Conservation (phyloP, 768 basidiomycete genomes). For the Amanita pallidorosea region DNA sequence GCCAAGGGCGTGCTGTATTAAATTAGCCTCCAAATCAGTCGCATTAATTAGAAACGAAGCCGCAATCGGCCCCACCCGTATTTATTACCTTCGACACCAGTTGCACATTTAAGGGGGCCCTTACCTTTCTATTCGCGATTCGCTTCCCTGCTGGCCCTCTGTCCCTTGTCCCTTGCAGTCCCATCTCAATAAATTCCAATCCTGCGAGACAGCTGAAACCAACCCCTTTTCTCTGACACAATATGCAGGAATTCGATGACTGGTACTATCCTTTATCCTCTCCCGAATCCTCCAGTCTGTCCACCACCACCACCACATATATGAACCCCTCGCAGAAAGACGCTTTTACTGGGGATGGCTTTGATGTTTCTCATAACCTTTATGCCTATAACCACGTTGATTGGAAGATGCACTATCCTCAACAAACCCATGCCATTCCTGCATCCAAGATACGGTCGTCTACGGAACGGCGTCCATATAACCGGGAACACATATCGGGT, state of each 20-base stretch:
- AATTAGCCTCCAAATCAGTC: conserved; percentile 21
- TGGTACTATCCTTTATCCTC: not conserved
- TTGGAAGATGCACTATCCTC: not conserved
- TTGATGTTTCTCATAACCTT: not conserved
- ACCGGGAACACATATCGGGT: not conserved
- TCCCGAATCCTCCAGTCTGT: not conserved
- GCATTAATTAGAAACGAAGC: conserved; percentile 17
- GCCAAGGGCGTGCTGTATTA: conserved; percentile 9
- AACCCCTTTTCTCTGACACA: not conserved
- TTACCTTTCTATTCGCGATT: conserved; percentile 1
- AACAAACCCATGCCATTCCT: not conserved
- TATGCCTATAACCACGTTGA: not conserved
- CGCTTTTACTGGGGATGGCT: not conserved
- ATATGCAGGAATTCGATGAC: conserved; percentile 2
- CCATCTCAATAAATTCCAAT: not conserved
- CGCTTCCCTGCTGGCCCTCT: conserved; percentile 1
- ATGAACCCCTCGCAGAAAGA: not conserved
- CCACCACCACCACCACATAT: not conserved
- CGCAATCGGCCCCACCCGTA: conserved; percentile 13
- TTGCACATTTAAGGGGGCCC: conserved; percentile 16
- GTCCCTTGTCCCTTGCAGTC: not conserved
- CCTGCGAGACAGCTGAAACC: not conserved
- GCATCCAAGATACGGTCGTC: conserved; percentile 2
- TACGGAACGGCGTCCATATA: not conserved
- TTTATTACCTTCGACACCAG: conserved; percentile 10